Percentiles rank a stretch among this genome's conserved stretches.
phyloP scores from a whole-genome alignment of 305 asterid genomes.

The Stenogyne calaminthoides region DNA sequence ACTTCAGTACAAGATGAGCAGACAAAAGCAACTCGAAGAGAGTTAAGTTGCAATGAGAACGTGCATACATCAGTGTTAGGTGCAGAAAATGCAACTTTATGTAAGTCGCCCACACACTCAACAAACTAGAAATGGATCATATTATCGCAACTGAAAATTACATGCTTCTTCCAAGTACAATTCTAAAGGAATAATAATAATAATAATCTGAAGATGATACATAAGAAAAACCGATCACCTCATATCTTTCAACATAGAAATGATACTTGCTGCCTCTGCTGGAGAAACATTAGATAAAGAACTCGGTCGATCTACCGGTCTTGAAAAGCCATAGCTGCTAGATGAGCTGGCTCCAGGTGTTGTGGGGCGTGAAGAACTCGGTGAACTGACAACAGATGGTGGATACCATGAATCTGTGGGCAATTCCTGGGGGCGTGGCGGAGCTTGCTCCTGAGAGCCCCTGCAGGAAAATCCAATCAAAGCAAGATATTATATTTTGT shows the following conservation, averaged over 20 bases:
- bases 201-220: not conserved
- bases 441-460: conserved; percentile 84
- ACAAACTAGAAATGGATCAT: not conserved
- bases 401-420: conserved; percentile 78
- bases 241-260: conserved; percentile 67
- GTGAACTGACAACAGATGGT: conserved; percentile 59
- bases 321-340: conserved; percentile 46
- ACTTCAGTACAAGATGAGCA: not conserved
- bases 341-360: conserved; percentile 65
- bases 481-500: not conserved
- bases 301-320: conserved; percentile 59
- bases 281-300: conserved; percentile 76
- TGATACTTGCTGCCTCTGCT: conserved; percentile 80
- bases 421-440: conserved; percentile 61
- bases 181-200: conserved; percentile 16
- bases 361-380: conserved; percentile 74
- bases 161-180: not conserved
- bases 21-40: not conserved
- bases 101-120: not conserved
- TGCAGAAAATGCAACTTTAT: conserved; percentile 1
- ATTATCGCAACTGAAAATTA: conserved; percentile 1
- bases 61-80: not conserved
- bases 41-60: not conserved
- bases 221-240: conserved; percentile 45
- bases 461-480: conserved; percentile 39